A percentile compares a stretch with the other conserved stretches of the same genome.
Evolutionary conservation across 192 early-diverging fungal genomes (phyloP).

Genomic region (Chytriomyces hyalinus): DNA sequence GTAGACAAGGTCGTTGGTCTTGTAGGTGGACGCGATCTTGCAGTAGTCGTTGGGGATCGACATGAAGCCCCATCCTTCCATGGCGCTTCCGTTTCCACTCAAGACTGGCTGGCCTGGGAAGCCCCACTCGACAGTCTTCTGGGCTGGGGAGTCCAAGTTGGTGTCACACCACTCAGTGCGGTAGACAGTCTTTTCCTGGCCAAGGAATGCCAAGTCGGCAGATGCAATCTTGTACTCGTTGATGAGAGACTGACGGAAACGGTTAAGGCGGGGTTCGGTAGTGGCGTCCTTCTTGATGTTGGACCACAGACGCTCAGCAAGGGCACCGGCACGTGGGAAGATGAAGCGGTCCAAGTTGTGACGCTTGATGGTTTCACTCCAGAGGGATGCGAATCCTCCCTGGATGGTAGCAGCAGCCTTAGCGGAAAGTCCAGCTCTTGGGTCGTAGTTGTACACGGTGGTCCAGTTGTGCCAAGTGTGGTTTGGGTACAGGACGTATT

Average conservation of each 20-base stretch:
- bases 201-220: constrained; percentile 11
- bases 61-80: neutral
- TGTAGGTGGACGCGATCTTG: neutral
- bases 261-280: neutral
- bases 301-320: constrained; percentile 39
- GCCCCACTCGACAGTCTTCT: constrained; percentile 6
- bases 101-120: neutral
- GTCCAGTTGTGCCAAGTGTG: constrained; percentile 21
- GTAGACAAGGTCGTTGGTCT: neutral
- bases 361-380: constrained; percentile 5
- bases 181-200: neutral
- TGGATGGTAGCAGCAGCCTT: neutral
- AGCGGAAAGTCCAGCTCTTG: neutral
- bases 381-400: constrained; percentile 32
- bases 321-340: neutral
- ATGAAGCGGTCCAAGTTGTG: constrained; percentile 4
- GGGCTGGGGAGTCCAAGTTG: neutral
- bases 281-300: neutral
- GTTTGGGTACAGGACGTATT: neutral
- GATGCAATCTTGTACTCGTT: constrained; percentile 22
- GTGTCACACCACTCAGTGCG: neutral
- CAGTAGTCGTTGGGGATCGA: neutral
- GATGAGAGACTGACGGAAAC: constrained; percentile 24
- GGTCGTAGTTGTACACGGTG: neutral
- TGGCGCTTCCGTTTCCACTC: neutral